Evolutionary conservation across 2,329 filamentous ascomycete species (phyloP).

Genomic region (Penicillium psychrosexuale): DNA sequence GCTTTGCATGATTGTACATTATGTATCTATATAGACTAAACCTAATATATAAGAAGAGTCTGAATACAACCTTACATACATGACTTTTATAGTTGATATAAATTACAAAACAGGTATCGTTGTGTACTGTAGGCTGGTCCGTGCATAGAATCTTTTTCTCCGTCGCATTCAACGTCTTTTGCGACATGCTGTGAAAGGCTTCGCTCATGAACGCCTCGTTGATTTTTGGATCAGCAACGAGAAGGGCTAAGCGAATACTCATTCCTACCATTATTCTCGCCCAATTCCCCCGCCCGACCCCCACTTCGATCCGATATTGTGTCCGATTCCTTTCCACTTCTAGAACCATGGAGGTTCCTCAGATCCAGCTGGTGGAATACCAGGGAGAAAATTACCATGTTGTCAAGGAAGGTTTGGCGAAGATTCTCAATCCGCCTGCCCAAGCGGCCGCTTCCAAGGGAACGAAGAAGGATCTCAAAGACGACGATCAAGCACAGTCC

Average conservation of each 20-base stretch:
- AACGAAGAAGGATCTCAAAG: slow-evolving; percentile 44
- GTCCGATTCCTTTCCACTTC: slow-evolving; percentile 8
- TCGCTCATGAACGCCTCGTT: slow-evolving; percentile 16
- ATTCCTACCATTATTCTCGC: background rate
- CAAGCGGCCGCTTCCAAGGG: slow-evolving; percentile 43
- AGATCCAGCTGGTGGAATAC: slow-evolving; percentile 39
- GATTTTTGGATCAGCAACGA: slow-evolving; percentile 1
- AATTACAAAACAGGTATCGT: slow-evolving; percentile 5
- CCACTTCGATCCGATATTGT: background rate
- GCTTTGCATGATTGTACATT: background rate
- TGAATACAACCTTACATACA: no score
- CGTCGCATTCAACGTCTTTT: slow-evolving; percentile 5
- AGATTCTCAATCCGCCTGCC: slow-evolving; percentile 61
- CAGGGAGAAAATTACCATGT: slow-evolving; percentile 56
- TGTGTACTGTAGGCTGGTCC: slow-evolving; percentile 11
- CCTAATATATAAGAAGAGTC: background rate
- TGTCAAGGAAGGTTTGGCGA: slow-evolving; percentile 64
- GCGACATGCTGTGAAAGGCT: slow-evolving; percentile 8
- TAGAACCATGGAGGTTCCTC: slow-evolving; percentile 22
- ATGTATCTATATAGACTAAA: slow-evolving; percentile 1
- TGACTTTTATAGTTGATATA: background rate
- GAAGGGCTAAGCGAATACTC: slow-evolving; percentile 10
- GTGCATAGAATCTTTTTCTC: slow-evolving; percentile 23
- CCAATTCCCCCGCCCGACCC: slow-evolving; percentile 1
- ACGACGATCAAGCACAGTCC: slow-evolving; percentile 63